phyloP scores from a whole-genome alignment of 148 eudicot genomes.

The Vaccinium vitisidaea region DNA sequence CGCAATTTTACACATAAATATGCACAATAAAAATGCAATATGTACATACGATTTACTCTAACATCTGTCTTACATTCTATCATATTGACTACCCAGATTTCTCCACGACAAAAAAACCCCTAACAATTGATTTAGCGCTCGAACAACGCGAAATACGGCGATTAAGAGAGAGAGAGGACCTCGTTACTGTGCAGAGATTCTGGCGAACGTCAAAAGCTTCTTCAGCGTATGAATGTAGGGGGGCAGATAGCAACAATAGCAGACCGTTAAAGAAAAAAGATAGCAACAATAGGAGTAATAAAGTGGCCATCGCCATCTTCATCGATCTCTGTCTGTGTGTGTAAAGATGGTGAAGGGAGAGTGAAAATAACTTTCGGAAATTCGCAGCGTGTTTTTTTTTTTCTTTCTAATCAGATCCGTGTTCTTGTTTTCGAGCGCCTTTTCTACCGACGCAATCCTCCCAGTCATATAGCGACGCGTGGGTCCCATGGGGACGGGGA shows the following conservation, averaged over 20 bases:
- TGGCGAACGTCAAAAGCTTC: conserved; percentile 75
- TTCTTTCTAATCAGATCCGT: too few species aligned
- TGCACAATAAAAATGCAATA: background rate
- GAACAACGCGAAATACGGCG: background rate
- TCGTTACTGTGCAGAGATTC: conserved; percentile 78
- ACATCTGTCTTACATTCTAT: background rate
- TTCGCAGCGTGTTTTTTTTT: background rate
- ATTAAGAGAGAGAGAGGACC: conserved; percentile 39
- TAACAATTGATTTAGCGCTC: conserved; percentile 3
- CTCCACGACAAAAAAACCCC: background rate
- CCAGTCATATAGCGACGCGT: background rate
- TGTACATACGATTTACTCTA: background rate
- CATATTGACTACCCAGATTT: background rate
- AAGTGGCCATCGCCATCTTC: background rate
- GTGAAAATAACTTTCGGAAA: background rate
- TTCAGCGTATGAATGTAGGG: conserved; percentile 30
- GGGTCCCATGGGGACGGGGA: too few species aligned
- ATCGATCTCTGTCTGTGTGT: conserved; percentile 9
- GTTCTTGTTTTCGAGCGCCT: too few species aligned
- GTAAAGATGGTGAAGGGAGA: background rate
- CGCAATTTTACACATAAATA: background rate
- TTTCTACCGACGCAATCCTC: too few species aligned
- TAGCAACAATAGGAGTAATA: conserved; percentile 15
- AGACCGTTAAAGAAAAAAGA: background rate
- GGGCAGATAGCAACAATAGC: conserved; percentile 22